Base-by-base conservation (phyloP, 2,329 filamentous ascomycete genomes). In the Niveomyces coronatus region DNA sequence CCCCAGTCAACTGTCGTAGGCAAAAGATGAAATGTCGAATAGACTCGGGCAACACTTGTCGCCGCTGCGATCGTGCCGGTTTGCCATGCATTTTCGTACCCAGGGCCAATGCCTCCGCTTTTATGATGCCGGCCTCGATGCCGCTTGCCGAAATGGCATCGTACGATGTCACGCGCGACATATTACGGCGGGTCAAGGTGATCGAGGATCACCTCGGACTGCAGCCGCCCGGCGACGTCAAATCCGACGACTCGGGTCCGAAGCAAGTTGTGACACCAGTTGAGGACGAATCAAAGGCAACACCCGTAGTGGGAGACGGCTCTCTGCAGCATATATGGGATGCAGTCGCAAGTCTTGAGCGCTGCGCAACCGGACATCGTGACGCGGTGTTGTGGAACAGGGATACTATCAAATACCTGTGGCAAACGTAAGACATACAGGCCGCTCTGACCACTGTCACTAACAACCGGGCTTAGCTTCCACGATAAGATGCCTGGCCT, bases 401-500 rank as follows among this genome's bases (percentile, higher is more conserved):
- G 10, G 31, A 42, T 5, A 49, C 53, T 10, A 53, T 62, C 22
- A 53, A 55, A 27, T 49, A 56, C 7, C 45, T 63, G 1, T 63
- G 57, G 58, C 48, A 53, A 10, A 55, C 53, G 40, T 42, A 39
- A 3, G 31, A 6, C 26, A n/a, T n/a, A n/a, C n/a, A 29, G 18
- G 8, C 11, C 9, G 4, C 3, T 4, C 2, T 2, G 4, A 16
- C n/a, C 9, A 5, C 11, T 10, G 20, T 24, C 15, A 3, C 9
- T 9, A 16, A 23, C 5, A 3, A 3, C 14, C 30, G 23, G 17
- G 4, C 15, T 6, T 31, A 65, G 60, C 4, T 67, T 67, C 35
- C 58, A 67, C 40, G 59, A 63, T 22, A 61, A 56, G 23, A 64
- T 65, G 56, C 62, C 61, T 0, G 61, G 61, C 1, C 45, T 68